Conservation (phyloP, 495 filamentous ascomycete species). For the Trichoderma erinaceum region DNA sequence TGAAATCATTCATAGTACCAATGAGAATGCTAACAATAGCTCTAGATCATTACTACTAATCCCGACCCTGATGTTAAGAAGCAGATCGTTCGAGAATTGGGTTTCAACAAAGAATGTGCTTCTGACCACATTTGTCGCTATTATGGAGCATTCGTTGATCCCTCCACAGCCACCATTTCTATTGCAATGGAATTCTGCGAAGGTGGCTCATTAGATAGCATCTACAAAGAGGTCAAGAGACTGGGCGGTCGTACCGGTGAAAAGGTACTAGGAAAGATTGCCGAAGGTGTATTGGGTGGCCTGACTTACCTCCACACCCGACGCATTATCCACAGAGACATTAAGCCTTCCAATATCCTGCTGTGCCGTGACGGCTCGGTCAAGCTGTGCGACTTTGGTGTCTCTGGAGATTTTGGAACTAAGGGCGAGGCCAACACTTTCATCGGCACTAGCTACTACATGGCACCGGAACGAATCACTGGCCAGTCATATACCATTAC, state of each 20-base stretch:
- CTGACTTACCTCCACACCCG: constrained; percentile 93
- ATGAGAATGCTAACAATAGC: constrained; percentile 5
- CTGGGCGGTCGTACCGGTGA: constrained; percentile 92
- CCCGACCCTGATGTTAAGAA: constrained; percentile 96
- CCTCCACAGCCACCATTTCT: constrained; percentile 86
- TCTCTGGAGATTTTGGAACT: constrained; percentile 94
- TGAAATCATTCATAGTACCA: constrained; percentile 22
- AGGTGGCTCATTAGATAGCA: constrained; percentile 87
- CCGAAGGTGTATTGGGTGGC: constrained; percentile 89
- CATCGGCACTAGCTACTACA: constrained; percentile 98
- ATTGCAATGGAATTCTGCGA: constrained; percentile 99
- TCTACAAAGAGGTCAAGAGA: constrained; percentile 95
- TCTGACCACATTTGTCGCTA: constrained; percentile 94
- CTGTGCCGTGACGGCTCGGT: constrained; percentile 88
- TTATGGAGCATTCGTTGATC: constrained; percentile 93
- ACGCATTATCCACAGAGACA: constrained; percentile 98
- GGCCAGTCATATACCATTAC: constrained; percentile 98
- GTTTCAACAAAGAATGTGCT: constrained; percentile 95
- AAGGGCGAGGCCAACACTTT: constrained; percentile 98
- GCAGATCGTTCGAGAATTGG: constrained; percentile 90
- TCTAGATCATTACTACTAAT: constrained; percentile 92
- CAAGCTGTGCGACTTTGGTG: constrained; percentile 97
- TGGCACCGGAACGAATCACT: constrained; percentile 97
- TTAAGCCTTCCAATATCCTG: constrained; percentile 97
- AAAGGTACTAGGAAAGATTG: constrained; percentile 96